Base-by-base conservation (phyloP, 2,329 filamentous ascomycete genomes). In the Colletotrichum sp. region DNA sequence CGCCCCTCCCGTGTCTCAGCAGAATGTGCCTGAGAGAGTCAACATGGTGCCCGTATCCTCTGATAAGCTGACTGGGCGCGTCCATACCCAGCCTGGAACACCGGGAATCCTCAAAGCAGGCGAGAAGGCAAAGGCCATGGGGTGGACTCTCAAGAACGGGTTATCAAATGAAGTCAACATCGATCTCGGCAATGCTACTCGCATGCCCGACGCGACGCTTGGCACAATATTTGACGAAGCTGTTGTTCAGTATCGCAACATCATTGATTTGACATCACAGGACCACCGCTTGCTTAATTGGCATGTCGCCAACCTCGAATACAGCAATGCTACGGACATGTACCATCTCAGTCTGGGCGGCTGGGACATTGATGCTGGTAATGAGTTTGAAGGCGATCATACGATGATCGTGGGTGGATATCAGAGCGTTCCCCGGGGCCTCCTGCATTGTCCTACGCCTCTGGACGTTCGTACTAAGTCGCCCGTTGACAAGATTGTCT, bases 261-360 rank as follows among this genome's bases (percentile, higher is more conserved):
- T 99, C 65, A 90, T 99, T 32, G 93, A 98, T 74, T 86, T 99
- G 68, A 95, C 93, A 16, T 91, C 96, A 2, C 95, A 95, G 82
- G 97, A 99, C 81, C 93, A 98, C 84, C 92, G 97, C 61, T 88
- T 99, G 18, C 90, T 99, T 81, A 99, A 98, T 82, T 99, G 97
- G 97, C 98, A 99, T 84, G 94, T 98, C 83, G 98, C 98, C 78
- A 99, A 99, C 82, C 90, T 99, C 16, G 97, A 99, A 84, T 99
- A 99, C 82, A 98, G 96, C 77, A 99, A 99, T 83, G 97, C 97
- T 3, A 95, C 93, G 3, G 98, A 96, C 78, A 92, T 98, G 71
- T 93, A 94, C 78, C 94, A 94, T 77, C 90, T 99, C 21, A 99
- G 96, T 83, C 91, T 99, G 16, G 92, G 93, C 9, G 93, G 96